Evolutionary conservation across 2,329 filamentous ascomycete species (phyloP).

Genomic region (Fusarium tanahbumbuense): DNA sequence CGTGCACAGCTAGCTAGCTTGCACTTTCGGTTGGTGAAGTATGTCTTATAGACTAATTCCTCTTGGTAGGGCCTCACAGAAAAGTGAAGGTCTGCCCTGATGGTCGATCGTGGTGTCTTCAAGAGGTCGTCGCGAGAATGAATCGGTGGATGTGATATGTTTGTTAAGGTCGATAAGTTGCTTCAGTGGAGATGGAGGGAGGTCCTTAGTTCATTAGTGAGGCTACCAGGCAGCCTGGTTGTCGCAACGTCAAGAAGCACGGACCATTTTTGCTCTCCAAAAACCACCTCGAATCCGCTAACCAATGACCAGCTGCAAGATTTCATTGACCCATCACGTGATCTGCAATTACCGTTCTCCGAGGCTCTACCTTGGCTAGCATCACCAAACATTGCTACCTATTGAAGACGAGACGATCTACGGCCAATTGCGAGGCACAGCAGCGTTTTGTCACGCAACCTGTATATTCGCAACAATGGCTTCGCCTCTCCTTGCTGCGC

Average conservation of each 20-base stretch:
- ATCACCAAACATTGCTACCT: conserved; percentile 43
- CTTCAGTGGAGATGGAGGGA: conserved; percentile 40
- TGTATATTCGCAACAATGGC: conserved; percentile 60
- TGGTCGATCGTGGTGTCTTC: background rate
- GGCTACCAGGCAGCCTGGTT: conserved; percentile 56
- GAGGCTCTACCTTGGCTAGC: conserved; percentile 41
- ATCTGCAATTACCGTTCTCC: conserved; percentile 38
- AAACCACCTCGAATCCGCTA: background rate
- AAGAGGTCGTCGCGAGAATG: conserved; percentile 1
- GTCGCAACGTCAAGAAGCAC: conserved; percentile 47
- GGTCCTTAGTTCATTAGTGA: conserved; percentile 47
- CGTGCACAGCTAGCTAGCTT: conserved; percentile 42
- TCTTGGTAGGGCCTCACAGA: background rate
- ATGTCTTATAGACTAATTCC: background rate
- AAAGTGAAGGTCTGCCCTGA: background rate
- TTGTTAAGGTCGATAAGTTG: conserved; percentile 29
- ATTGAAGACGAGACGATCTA: conserved; percentile 41
- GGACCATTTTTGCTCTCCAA: conserved; percentile 21
- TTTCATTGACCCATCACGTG: conserved; percentile 47
- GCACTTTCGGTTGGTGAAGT: conserved; percentile 27
- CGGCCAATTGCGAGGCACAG: conserved; percentile 50
- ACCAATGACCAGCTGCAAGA: conserved; percentile 33
- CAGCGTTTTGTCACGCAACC: conserved; percentile 47
- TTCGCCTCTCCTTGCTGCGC: conserved; percentile 67
- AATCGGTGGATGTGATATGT: conserved; percentile 9